A percentile compares a stretch with the other conserved stretches of the same genome.
Evolutionary conservation across 208 protist genomes (phyloP).

Genomic region (Trichomonas tenax): DNA sequence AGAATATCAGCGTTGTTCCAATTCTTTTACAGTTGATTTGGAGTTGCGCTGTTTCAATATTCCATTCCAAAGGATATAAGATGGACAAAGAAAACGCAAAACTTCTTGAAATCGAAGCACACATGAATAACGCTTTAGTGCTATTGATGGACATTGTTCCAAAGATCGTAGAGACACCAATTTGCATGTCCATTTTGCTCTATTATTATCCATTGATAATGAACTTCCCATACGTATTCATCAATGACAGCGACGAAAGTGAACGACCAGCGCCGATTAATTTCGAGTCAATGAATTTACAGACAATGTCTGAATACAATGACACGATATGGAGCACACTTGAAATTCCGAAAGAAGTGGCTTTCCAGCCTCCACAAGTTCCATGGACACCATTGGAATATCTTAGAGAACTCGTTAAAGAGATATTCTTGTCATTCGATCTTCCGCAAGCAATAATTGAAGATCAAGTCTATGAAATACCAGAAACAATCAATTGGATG

Average conservation of each 20-base stretch:
- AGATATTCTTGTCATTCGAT: background rate
- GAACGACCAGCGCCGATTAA: background rate
- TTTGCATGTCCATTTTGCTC: background rate
- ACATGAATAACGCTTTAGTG: background rate
- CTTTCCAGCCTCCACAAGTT: background rate
- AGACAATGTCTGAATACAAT: background rate
- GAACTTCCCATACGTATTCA: background rate
- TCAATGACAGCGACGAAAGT: background rate
- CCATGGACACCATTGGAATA: background rate
- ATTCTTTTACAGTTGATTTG: background rate
- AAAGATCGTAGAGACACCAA: background rate
- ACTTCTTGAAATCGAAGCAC: background rate
- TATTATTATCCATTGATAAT: background rate
- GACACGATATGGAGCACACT: background rate
- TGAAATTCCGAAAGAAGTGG: background rate
- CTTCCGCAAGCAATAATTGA: background rate
- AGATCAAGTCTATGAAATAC: background rate
- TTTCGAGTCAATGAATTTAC: background rate
- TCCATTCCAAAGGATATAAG: background rate
- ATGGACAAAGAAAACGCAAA: background rate
- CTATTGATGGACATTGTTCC: background rate
- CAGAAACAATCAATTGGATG: background rate
- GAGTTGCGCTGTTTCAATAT: background rate
- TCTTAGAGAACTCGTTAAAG: background rate
- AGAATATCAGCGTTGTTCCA: background rate